Evolutionary conservation across 164 flowering plant genomes (phyloP).

Genomic region (Buxus sempervirens): DNA sequence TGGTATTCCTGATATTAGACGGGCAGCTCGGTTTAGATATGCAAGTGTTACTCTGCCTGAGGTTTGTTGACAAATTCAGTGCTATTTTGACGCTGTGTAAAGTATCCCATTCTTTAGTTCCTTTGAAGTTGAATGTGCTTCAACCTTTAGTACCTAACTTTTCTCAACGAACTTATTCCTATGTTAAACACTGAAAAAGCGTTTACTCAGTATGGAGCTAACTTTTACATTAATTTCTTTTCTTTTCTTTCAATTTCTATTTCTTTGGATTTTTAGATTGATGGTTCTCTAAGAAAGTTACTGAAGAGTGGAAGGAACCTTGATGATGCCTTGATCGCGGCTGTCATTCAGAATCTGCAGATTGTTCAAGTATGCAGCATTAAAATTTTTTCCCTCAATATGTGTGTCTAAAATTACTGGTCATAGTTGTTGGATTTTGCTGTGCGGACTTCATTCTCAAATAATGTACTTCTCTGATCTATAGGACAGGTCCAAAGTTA

Average conservation of each 20-base stretch:
- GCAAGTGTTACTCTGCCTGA: conserved; percentile 67
- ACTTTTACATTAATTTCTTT: not conserved
- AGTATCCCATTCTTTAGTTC: not conserved
- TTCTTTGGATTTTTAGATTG: conserved; percentile 42
- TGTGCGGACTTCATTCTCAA: conserved; percentile 20
- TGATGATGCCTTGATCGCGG: conserved; percentile 65
- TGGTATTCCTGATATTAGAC: conserved; percentile 92
- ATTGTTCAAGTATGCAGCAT: conserved; percentile 56
- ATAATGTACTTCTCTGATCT: conserved; percentile 26
- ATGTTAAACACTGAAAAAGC: not conserved
- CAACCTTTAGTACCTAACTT: not conserved
- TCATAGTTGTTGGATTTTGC: conserved; percentile 1
- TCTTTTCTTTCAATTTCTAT: not conserved
- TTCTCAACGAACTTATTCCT: not conserved
- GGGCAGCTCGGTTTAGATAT: conserved; percentile 84
- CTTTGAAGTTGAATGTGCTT: not conserved
- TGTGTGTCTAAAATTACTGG: not conserved
- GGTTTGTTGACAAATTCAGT: conserved; percentile 40
- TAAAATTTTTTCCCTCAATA: conserved; percentile 1
- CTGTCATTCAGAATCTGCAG: conserved; percentile 74
- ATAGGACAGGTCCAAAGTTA: conserved; percentile 88
- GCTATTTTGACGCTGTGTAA: not conserved
- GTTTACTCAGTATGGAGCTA: not conserved
- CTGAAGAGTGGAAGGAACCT: conserved; percentile 64
- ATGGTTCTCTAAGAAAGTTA: conserved; percentile 50